Evolutionary conservation across 495 filamentous ascomycete genomes (phyloP).

Genomic region (Aspergillus conjunctus): DNA sequence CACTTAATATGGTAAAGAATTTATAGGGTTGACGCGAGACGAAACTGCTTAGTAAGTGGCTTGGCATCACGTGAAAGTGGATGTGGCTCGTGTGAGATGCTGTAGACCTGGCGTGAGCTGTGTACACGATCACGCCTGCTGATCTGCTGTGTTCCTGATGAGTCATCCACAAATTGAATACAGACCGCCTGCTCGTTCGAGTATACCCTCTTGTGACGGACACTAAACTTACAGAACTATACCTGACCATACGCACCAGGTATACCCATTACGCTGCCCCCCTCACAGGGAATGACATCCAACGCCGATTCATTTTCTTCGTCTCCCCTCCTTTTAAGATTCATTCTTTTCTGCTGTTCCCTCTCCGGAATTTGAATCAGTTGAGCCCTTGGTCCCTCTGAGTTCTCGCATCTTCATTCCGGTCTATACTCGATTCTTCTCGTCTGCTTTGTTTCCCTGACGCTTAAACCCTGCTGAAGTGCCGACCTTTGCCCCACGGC

Average conservation of each 20-base stretch:
- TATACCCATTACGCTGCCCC: not conserved
- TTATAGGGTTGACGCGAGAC: no score
- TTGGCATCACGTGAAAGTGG: no score
- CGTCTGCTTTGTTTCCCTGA: not conserved
- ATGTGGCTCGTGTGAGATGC: no score
- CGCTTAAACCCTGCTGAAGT: not conserved
- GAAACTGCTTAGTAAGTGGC: no score
- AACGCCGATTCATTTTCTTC: constrained; percentile 10
- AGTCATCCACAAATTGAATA: not conserved
- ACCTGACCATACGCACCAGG: constrained; percentile 1
- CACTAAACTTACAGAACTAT: not conserved
- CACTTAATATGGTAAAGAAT: no score
- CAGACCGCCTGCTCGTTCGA: constrained; percentile 13
- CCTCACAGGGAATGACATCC: constrained; percentile 2
- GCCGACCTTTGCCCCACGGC: constrained; percentile 10
- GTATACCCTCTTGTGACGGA: constrained; percentile 15
- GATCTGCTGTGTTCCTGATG: constrained; percentile 9
- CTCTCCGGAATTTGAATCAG: not conserved
- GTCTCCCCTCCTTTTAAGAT: not conserved
- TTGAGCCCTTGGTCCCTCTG: not conserved
- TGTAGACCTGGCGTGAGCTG: no score
- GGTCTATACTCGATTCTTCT: not conserved
- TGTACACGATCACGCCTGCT: no score
- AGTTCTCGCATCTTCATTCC: not conserved
- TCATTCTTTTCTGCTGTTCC: not conserved